Base-by-base conservation (phyloP, 257 asterid species). In the Misopates orontium region DNA sequence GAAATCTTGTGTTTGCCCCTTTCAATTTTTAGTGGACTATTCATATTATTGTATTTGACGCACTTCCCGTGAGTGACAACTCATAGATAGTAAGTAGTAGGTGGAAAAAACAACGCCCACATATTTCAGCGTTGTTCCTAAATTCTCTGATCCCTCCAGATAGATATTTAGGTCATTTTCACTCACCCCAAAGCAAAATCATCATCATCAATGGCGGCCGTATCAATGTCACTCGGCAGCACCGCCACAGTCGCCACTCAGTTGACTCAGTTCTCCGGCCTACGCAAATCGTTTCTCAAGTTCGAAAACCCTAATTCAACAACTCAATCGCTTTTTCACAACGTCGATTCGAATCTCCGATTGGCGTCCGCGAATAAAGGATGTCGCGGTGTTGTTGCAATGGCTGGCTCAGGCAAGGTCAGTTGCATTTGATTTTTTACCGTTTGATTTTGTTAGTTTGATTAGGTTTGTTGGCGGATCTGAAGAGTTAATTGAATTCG, bases 371-470 rank as follows among this genome's bases (percentile, higher is more conserved):
- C 83, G 41, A n/a, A 24, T 12, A 83, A 68, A 68, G 81, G 79
- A 31, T 83, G 77, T 75, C 90, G 96, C 1, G 76, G 82, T 21
- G 91, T 94, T 31, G 82, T 88, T 56, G 50, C 96, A 55, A 94
- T 94, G 99, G 95, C 96, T 19, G 94, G 95, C 32, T 64, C 98
- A 14, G 99, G 99, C 56, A 94, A 94, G 95, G 99, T 90, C 31
- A 19, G 21, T 48, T 40, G 22, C 63, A 60, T 74, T 66, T 48
- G 6, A 7, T 15, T 13, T 0, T 9, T 8, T 28, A 0, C 44
- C 8, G 0, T 17, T 1, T 63, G 18, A 9, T 60, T 3, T 60
- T 45, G 42, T 64, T 14, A 13, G 17, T 3, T 28, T 19, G 19
- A 18, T 41, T 49, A 11, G 11, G 49, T 60, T 7, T 8, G n/a